Evolutionary conservation across 1,284 basidiomycete genomes (phyloP).

Genomic region (Ganoderma meredithae): DNA sequence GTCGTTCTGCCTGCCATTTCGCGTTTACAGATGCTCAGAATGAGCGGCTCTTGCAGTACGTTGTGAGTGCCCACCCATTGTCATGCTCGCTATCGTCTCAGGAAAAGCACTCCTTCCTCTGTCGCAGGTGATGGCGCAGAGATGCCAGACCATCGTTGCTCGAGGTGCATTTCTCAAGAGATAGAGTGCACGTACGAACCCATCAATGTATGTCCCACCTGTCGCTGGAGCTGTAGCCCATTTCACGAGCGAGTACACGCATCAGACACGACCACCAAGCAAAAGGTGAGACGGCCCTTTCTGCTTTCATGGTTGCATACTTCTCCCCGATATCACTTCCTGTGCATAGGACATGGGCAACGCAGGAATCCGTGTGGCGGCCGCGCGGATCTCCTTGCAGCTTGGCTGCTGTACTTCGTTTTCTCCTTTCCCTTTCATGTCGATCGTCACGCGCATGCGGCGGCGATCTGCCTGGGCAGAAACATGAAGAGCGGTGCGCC

Average conservation of each 20-base stretch:
- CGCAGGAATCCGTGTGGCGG: not conserved
- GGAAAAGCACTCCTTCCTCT: not conserved
- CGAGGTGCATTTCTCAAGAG: constrained; percentile 78
- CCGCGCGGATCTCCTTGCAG: not conserved
- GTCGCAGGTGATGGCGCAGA: constrained; percentile 40
- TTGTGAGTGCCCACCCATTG: constrained; percentile 17
- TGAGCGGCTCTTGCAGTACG: constrained; percentile 3
- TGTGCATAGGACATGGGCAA: constrained; percentile 3
- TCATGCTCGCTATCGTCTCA: constrained; percentile 10
- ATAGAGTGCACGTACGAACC: constrained; percentile 84
- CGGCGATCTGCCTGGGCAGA: not conserved
- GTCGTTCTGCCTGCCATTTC: constrained; percentile 32
- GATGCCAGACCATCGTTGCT: constrained; percentile 75
- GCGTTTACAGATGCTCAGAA: not conserved
- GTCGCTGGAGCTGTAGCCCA: not conserved
- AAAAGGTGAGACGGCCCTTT: constrained; percentile 84
- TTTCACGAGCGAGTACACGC: too few species aligned
- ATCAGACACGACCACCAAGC: constrained; percentile 81
- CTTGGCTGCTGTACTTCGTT: not conserved
- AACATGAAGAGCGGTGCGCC: not conserved
- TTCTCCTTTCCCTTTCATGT: not conserved
- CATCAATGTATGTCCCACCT: constrained; percentile 59
- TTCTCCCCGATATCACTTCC: constrained; percentile 64
- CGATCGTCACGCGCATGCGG: not conserved
- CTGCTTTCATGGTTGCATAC: constrained; percentile 47